Evolutionary conservation across 192 early-diverging fungal genomes (phyloP).

Genomic region (Lunasporangiospora selenospora): DNA sequence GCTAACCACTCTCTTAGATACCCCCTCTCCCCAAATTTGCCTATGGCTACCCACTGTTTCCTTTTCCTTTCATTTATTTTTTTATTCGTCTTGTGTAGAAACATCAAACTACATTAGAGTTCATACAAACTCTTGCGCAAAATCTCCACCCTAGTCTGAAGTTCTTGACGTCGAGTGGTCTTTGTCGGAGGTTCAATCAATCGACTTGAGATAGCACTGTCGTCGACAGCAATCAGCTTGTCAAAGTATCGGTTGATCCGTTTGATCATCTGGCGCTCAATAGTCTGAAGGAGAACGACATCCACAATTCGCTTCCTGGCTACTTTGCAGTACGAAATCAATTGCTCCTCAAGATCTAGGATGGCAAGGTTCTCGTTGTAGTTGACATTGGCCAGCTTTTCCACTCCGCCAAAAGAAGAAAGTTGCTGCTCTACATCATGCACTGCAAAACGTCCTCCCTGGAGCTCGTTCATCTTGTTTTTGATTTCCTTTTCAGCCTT

Average conservation of each 20-base stretch:
- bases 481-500: constrained; percentile 13
- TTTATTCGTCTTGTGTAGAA: too few relatives aligned
- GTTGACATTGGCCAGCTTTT: constrained; percentile 5
- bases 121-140: constrained; percentile 21
- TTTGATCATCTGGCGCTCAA: constrained; percentile 38
- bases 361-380: constrained; percentile 25
- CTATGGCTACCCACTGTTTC: too few relatives aligned
- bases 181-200: constrained; percentile 18
- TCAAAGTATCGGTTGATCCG: constrained; percentile 25
- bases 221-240: constrained; percentile 26
- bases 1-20: too few relatives aligned
- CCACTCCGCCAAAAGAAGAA: too few relatives aligned
- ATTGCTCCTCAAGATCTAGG: constrained; percentile 22
- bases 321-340: constrained; percentile 36
- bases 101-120: too few relatives aligned
- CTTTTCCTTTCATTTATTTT: too few relatives aligned
- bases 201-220: constrained; percentile 15
- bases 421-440: too few relatives aligned
- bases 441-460: too few relatives aligned
- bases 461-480: too few relatives aligned
- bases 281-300: constrained; percentile 30
- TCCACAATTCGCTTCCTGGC: constrained; percentile 33
- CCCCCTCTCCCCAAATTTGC: too few relatives aligned
- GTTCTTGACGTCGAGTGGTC: constrained; percentile 15
- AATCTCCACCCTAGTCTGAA: constrained; percentile 19